These are phyloP conservation scores for Trichoderma pleuroti DNA, from an alignment of 2,329 filamentous ascomycete species.

Conservation along the genomic window DNA sequence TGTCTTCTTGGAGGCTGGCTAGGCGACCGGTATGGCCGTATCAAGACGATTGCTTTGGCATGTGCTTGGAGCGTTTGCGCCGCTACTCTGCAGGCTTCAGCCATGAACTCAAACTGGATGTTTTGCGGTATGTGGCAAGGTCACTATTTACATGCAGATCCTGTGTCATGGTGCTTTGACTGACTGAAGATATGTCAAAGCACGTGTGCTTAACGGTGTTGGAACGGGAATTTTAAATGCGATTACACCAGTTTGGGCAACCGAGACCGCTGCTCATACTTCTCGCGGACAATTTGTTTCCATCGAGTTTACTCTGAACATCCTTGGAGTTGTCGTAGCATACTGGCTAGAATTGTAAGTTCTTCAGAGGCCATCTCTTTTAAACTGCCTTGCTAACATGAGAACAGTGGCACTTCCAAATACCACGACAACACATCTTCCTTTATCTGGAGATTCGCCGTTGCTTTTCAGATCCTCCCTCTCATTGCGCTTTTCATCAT, in stretches of 20 bases:
- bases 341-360: constrained; percentile 56
- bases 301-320: constrained; percentile 71
- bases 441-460: constrained; percentile 65
- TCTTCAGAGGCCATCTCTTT: not conserved
- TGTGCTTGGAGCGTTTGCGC: constrained; percentile 57
- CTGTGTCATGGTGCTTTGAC: not conserved
- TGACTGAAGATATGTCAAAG: constrained; percentile 9
- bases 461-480: constrained; percentile 67
- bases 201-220: constrained; percentile 50
- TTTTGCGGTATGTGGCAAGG: constrained; percentile 50
- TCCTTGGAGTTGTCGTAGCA: constrained; percentile 60
- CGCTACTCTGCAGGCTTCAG: constrained; percentile 61
- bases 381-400: not conserved
- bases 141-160: not conserved
- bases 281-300: constrained; percentile 66
- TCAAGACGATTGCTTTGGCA: constrained; percentile 60
- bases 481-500: constrained; percentile 53
- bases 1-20: constrained; percentile 60
- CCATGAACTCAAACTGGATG: constrained; percentile 67
- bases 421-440: constrained; percentile 55
- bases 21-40: constrained; percentile 60
- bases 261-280: constrained; percentile 65
- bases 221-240: constrained; percentile 68
- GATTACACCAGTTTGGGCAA: constrained; percentile 69
- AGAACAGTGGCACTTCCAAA: constrained; percentile 50